Base-by-base conservation (phyloP, 257 asterid genomes). In the Solanum pinnatisectum region DNA sequence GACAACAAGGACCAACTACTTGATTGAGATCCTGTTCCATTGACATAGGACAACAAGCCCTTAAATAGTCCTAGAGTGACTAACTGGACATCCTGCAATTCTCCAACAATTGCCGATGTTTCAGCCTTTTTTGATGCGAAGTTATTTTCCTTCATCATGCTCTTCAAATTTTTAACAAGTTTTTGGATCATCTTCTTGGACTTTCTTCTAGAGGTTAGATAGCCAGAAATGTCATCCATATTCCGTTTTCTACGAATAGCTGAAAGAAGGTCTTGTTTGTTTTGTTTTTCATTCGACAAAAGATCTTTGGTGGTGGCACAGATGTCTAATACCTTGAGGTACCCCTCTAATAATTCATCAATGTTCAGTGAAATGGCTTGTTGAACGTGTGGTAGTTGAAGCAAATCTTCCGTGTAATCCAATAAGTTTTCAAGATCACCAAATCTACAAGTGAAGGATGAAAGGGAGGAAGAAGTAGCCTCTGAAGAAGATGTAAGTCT, bases 1-100 rank as follows among this genome's bases (percentile, higher is more conserved):
- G 93, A 90, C n/a, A 91, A 77, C 88, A 91, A 16, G 5, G 92
- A 89, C 89, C 93, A 88, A 22, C 91, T 85, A 44, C 91, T 88
- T 42, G 86, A 46, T 79, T 86, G 90, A 84, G 87, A 83, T 35
- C 84, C 87, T 4, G 37, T 16, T 52, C 92, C 94, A 22, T 87
- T 56, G 36, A 49, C 18, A 20, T 52, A 89, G 4, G 87, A 88
- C 87, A 92, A 10, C 63, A 89, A 72, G 13, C 89, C 87, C 87
- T 89, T 89, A 22, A 92, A 56, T 73, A 84, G 4, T 40, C 84
- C 49, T 30, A 87, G 46, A 15, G 89, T 85, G 84, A 89, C 92
- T 3, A 86, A 86, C 56, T 91, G 91, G 40, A 92, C 89, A 23
- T 90, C 88, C 77, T 88, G 88, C 25, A 91, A 68, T 90, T 81